Conservation (phyloP, 495 filamentous ascomycete species). For the Opeltia flavorubescens region DNA sequence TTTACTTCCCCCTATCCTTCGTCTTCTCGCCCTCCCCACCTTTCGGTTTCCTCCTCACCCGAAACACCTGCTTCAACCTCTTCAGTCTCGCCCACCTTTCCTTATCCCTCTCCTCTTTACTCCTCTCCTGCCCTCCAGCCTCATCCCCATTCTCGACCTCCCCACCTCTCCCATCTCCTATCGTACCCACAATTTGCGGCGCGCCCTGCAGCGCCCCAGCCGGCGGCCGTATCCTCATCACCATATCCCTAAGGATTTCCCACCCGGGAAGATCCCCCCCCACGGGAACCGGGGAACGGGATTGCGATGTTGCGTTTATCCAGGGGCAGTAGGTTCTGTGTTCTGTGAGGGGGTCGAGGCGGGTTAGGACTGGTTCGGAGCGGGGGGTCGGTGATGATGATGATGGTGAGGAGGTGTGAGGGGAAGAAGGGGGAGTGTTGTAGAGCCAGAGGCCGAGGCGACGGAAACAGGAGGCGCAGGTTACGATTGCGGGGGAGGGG, state of each 20-base stretch:
- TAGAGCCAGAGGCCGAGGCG: slow-evolving; percentile 92
- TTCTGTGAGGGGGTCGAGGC: slow-evolving; percentile 51
- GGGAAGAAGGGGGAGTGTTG: slow-evolving; percentile 41
- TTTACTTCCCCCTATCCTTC: no score
- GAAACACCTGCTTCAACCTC: slow-evolving; percentile 32
- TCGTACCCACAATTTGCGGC: background rate
- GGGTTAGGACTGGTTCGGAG: slow-evolving; percentile 42
- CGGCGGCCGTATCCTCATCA: slow-evolving; percentile 17
- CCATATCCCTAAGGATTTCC: slow-evolving; percentile 28
- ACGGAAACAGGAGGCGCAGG: slow-evolving; percentile 74
- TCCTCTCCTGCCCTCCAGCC: slow-evolving; percentile 22
- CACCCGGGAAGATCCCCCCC: slow-evolving; percentile 29
- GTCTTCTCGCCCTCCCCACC: no score
- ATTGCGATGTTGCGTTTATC: slow-evolving; percentile 49
- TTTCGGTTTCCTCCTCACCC: slow-evolving; percentile 22
- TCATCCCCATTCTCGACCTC: slow-evolving; percentile 11
- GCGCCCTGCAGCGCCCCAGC: background rate
- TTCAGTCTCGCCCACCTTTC: slow-evolving; percentile 40
- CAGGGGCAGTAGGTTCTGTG: slow-evolving; percentile 77
- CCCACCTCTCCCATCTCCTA: background rate
- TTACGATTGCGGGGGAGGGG: slow-evolving; percentile 51
- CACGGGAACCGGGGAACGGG: slow-evolving; percentile 24
- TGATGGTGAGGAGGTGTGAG: slow-evolving; percentile 26
- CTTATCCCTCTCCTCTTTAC: slow-evolving; percentile 29
- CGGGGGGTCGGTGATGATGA: slow-evolving; percentile 39